Percentiles rank a stretch among this genome's conserved stretches.
Conservation (phyloP, 106 monocot genomes). For the Apostasia shenzhenica region DNA sequence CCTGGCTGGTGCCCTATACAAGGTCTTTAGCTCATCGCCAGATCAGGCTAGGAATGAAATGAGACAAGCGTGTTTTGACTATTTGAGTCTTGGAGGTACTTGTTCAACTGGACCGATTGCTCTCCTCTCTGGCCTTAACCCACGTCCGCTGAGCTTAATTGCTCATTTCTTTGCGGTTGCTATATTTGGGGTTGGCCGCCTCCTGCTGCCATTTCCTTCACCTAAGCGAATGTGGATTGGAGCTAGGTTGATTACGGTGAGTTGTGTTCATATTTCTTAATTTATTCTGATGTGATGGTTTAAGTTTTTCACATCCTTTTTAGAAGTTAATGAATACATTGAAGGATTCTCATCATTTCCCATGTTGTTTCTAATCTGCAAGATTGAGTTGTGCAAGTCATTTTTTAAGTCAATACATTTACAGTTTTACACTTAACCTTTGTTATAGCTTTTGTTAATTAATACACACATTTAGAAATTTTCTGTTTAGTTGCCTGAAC, state of each 20-base stretch:
- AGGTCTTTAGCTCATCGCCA: slow-evolving; percentile 73
- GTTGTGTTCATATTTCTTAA: slow-evolving; percentile 6
- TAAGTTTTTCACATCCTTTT: not conserved
- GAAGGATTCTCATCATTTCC: not conserved
- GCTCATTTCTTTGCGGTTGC: slow-evolving; percentile 93
- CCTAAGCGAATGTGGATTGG: slow-evolving; percentile 73
- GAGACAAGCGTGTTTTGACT: slow-evolving; percentile 89
- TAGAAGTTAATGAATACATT: no score
- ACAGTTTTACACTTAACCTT: not conserved
- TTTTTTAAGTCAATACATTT: not conserved
- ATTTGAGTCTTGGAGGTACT: slow-evolving; percentile 80
- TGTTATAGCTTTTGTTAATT: no score
- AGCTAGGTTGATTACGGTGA: slow-evolving; percentile 62
- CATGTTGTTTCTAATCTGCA: not conserved
- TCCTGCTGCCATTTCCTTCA: slow-evolving; percentile 79
- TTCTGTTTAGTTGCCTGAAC: no score
- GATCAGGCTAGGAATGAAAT: slow-evolving; percentile 79
- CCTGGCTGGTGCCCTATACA: slow-evolving; percentile 81
- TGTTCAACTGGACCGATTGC: slow-evolving; percentile 71
- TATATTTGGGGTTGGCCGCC: slow-evolving; percentile 82
- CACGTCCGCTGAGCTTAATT: slow-evolving; percentile 72
- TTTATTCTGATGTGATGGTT: not conserved
- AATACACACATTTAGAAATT: no score
- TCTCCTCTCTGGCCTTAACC: slow-evolving; percentile 76
- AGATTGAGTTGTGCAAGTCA: not conserved